Conservation (phyloP, 345 rosid genomes). For the Toxicodendron radicans region DNA sequence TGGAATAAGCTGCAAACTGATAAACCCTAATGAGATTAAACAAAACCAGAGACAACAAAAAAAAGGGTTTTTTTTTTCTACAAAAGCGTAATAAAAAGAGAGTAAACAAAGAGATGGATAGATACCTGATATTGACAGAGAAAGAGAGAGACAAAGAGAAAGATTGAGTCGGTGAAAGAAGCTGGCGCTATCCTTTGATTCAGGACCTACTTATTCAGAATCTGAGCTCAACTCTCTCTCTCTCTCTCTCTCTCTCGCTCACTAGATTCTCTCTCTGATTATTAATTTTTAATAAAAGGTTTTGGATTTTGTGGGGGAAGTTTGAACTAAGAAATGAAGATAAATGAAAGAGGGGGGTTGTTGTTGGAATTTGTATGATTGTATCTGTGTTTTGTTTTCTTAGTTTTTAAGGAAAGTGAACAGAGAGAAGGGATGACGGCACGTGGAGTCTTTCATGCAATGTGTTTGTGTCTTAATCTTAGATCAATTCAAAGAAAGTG, state of each 20-base stretch:
- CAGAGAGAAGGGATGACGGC: conserved; percentile 20
- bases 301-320: conserved; percentile 17
- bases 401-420: conserved; percentile 9
- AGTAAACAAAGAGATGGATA: not conserved
- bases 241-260: not conserved
- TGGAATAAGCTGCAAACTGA: conserved; percentile 15
- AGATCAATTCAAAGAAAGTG: not conserved
- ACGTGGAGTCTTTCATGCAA: conserved; percentile 40
- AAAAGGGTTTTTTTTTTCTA: not conserved
- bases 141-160: conserved; percentile 8
- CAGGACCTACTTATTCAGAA: conserved; percentile 22
- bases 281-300: not conserved
- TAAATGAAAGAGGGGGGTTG: not conserved
- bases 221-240: conserved; percentile 13
- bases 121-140: conserved; percentile 27
- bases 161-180: conserved; percentile 1
- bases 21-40: not conserved
- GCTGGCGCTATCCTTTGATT: conserved; percentile 15
- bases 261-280: not conserved
- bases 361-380: not conserved
- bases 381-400: not conserved
- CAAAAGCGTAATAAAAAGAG: not conserved
- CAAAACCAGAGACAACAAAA: not conserved
- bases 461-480: not conserved
- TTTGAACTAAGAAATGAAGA: not conserved